A percentile compares a stretch with the other conserved stretches of the same genome.
These are phyloP conservation scores for Talaromyces liani DNA, from an alignment of 495 filamentous ascomycete species.

Conservation along the genomic window DNA sequence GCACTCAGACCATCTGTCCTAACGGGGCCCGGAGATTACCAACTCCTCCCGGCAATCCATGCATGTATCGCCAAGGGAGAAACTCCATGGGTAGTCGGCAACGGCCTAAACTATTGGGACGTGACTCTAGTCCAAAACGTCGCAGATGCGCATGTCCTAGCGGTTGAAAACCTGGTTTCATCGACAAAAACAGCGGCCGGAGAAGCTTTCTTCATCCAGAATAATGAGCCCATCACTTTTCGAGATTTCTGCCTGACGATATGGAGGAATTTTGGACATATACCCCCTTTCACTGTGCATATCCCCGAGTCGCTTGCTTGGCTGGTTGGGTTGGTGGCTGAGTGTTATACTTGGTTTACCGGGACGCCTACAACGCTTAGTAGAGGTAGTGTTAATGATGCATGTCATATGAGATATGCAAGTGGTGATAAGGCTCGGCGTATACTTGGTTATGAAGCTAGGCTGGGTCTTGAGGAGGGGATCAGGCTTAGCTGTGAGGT, in stretches of 20 bases:
- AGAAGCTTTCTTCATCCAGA: slow-evolving; percentile 56
- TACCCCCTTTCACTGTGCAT: slow-evolving; percentile 40
- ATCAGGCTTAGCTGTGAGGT: slow-evolving; percentile 31
- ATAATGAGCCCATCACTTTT: slow-evolving; percentile 54
- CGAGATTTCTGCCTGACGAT: slow-evolving; percentile 52
- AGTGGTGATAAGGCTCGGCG: slow-evolving; percentile 48
- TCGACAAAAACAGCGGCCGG: slow-evolving; percentile 47
- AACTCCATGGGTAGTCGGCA: slow-evolving; percentile 50
- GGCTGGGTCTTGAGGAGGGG: slow-evolving; percentile 38
- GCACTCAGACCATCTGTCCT: slow-evolving; percentile 50
- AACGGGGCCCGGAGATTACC: slow-evolving; percentile 49
- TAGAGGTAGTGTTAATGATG: slow-evolving; percentile 51
- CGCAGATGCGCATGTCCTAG: slow-evolving; percentile 56
- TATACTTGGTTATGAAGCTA: slow-evolving; percentile 52
- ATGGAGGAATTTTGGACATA: slow-evolving; percentile 53
- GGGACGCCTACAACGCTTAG: slow-evolving; percentile 43
- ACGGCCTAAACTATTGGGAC: slow-evolving; percentile 52
- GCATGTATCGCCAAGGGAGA: slow-evolving; percentile 47
- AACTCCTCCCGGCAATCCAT: slow-evolving; percentile 46
- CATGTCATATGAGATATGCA: slow-evolving; percentile 44
- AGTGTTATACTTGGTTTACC: slow-evolving; percentile 44
- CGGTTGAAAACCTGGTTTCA: slow-evolving; percentile 49
- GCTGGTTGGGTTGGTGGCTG: slow-evolving; percentile 38
- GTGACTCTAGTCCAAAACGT: slow-evolving; percentile 55
- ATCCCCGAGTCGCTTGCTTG: slow-evolving; percentile 47